Conservation (phyloP, 2,329 filamentous ascomycete species). For the Colletotrichum neosansevieriae region DNA sequence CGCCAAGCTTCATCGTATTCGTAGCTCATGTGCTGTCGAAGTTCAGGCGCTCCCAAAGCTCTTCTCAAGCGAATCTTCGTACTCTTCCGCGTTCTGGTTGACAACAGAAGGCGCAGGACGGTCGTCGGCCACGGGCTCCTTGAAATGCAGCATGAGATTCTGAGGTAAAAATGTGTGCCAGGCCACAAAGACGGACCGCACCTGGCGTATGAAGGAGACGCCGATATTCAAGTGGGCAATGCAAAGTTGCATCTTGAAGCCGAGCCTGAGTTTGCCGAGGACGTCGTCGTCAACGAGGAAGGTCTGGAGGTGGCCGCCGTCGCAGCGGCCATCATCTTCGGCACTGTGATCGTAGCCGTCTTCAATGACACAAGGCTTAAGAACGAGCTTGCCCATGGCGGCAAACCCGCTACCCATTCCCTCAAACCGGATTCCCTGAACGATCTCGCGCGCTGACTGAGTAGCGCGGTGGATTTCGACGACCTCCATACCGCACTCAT, state of each 20-base stretch:
- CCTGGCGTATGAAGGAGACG: conserved; percentile 72
- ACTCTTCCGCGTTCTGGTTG: conserved; percentile 44
- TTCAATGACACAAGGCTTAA: conserved; percentile 60
- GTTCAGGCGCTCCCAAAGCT: background rate
- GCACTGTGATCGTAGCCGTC: conserved; percentile 58
- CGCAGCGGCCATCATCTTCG: conserved; percentile 1
- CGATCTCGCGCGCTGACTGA: conserved; percentile 54
- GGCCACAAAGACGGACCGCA: conserved; percentile 67
- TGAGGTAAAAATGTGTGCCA: conserved; percentile 77
- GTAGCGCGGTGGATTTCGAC: conserved; percentile 61
- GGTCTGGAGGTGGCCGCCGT: conserved; percentile 42
- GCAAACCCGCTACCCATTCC: conserved; percentile 50
- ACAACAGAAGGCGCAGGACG: conserved; percentile 60
- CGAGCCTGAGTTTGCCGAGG: conserved; percentile 66
- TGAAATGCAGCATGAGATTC: conserved; percentile 76
- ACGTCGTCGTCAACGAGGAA: conserved; percentile 77
- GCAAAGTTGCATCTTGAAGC: conserved; percentile 71
- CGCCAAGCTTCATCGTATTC: too few relatives aligned
- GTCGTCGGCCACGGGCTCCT: conserved; percentile 61
- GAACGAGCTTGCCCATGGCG: conserved; percentile 59
- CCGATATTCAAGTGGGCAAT: conserved; percentile 72
- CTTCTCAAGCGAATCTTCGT: conserved; percentile 7
- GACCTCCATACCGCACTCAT: conserved; percentile 72
- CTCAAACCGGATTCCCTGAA: conserved; percentile 51
- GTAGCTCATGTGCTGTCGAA: too few relatives aligned